Percentiles rank a stretch among this genome's conserved stretches.
Conservation (phyloP, 2,329 filamentous ascomycete genomes). For the Phoma sp. region DNA sequence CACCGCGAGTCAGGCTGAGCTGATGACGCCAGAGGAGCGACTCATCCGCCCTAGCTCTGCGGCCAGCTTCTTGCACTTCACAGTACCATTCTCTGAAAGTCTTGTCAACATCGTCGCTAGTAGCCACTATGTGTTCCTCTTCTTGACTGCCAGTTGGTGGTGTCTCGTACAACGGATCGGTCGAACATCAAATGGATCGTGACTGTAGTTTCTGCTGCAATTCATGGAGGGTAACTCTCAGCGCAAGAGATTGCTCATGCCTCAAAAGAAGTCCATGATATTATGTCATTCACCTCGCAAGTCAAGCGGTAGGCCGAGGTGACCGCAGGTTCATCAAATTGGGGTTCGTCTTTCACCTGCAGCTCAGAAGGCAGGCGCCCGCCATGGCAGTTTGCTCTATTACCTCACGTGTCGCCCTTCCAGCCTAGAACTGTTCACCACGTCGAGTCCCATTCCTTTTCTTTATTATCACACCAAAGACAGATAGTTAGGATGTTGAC, state of each 20-base stretch:
- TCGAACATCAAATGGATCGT: no score
- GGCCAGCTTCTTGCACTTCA: no score
- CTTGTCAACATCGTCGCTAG: no score
- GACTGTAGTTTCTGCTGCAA: no score
- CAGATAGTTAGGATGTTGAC: not conserved
- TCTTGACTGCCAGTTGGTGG: no score
- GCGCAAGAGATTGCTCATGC: no score
- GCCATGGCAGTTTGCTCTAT: slow-evolving; percentile 2
- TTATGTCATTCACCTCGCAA: no score
- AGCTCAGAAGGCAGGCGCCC: not conserved
- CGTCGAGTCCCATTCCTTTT: not conserved
- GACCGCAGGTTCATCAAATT: not conserved
- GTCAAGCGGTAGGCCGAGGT: not conserved
- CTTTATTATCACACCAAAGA: not conserved
- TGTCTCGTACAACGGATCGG: no score
- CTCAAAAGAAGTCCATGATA: no score
- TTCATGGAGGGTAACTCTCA: no score
- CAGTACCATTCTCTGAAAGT: no score
- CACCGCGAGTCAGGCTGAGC: slow-evolving; percentile 24
- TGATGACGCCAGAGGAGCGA: slow-evolving; percentile 10
- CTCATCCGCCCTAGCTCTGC: not conserved
- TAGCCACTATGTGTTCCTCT: no score
- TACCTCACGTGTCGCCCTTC: not conserved
- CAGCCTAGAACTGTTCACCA: not conserved
- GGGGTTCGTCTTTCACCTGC: slow-evolving; percentile 10